Percentiles rank a stretch among this genome's conserved stretches.
phyloP scores from a whole-genome alignment of 202 grass and related monocot species.

The Panicum hallii region DNA sequence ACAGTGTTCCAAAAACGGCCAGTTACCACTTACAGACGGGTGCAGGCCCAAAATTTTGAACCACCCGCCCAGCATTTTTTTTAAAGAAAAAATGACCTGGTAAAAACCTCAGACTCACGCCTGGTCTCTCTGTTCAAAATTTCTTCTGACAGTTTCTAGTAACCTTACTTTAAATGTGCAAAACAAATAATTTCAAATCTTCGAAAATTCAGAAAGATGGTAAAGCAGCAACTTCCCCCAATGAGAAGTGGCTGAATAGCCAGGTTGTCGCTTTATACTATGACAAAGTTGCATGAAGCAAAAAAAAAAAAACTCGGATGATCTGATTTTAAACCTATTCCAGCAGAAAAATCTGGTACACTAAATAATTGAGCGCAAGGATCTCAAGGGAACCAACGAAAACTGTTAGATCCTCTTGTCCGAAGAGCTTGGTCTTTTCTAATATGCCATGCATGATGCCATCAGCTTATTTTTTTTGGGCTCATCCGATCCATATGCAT shows the following conservation, averaged over 20 bases:
- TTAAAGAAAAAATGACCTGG: background rate
- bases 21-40: background rate
- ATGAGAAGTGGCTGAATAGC: background rate
- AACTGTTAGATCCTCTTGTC: conserved; percentile 5
- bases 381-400: conserved; percentile 9
- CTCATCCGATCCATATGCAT: background rate
- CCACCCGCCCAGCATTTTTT: background rate
- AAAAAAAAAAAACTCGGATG: background rate
- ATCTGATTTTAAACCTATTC: background rate
- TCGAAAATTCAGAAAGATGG: background rate
- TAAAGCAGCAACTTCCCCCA: background rate
- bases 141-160: background rate
- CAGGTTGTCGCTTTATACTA: background rate
- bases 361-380: conserved; percentile 40
- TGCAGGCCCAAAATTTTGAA: background rate
- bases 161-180: background rate
- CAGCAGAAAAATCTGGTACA: conserved; percentile 11
- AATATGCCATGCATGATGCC: conserved; percentile 17
- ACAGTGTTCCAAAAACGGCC: background rate
- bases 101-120: background rate
- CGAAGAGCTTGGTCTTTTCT: conserved; percentile 5
- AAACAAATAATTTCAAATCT: background rate
- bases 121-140: background rate
- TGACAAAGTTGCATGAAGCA: background rate
- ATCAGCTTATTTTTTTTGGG: conserved; percentile 16